Evolutionary conservation across 2,329 filamentous ascomycete genomes (phyloP), one percentile per base, ranked within the genome.

Genomic region (Monosporascus cannonballus): DNA sequence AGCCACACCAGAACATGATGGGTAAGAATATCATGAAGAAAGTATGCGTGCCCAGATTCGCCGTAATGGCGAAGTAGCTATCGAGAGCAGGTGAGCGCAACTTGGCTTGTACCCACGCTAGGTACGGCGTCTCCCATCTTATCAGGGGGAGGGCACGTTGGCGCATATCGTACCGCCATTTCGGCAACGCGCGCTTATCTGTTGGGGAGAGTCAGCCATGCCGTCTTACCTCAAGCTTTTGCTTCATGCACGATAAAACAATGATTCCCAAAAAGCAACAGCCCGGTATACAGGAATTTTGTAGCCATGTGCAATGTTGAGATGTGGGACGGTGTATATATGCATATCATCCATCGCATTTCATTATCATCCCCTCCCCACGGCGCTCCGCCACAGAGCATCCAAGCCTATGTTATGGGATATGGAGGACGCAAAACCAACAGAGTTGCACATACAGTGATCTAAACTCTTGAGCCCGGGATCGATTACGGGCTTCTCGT

Each of bases 21-120:
- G 94, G 94, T 64, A 99, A 75, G 54, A 90, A 87, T 60, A 96
- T 81, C 92, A 97, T 97, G 77, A 96, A 99, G 76, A 96, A 97
- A 0, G 94, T 99, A 72, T 99, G 94, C 1, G 94, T 99, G 59
- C 94, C 90, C 51, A 97, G 81, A 70, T 97, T 99, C 58, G 94
- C 94, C 1, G 92, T 96, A 59, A 95, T 90, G 49, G 94, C 93
- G 72, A 99, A 99, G 76, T 96, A 99, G 57, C 90, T 90, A 72
- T 99, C 94, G 64, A 97, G 85, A 8, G 88, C 81, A 1, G 90
- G 90, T 20, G 89, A 87, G 64, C 93, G 88, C 68, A 93, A 72
- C 67, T 77, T 84, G 60, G 86, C 80, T 77, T 99, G 94, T 66
- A 96, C 75, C 74, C 83, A 86, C 53, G 93, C 93, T 18, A 99